Conservation (phyloP, 495 filamentous ascomycete genomes). For the Penicillium roqueforti region DNA sequence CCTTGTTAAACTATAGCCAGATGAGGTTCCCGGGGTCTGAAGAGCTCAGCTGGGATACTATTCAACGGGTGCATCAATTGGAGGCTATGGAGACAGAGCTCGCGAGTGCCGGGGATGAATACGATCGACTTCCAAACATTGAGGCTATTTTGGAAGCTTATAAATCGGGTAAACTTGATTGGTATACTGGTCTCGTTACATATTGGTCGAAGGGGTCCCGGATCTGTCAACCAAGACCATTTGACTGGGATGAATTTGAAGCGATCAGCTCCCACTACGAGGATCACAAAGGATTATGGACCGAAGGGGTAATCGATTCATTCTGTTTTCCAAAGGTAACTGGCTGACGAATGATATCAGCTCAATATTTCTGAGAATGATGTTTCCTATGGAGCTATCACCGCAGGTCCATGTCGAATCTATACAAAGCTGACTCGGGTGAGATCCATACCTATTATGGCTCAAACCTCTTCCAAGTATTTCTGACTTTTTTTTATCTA, state of each 20-base stretch:
- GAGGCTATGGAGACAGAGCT: background rate
- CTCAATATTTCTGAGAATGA: background rate
- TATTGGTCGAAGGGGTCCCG: conserved; percentile 8
- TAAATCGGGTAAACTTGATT: background rate
- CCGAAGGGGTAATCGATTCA: background rate
- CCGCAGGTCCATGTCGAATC: background rate
- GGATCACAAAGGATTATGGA: conserved; percentile 1
- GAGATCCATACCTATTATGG: background rate
- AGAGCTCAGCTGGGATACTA: background rate
- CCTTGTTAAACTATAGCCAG: background rate
- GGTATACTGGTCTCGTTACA: background rate
- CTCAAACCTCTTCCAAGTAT: background rate
- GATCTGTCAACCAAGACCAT: background rate
- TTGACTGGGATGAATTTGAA: conserved; percentile 11
- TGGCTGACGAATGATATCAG: background rate
- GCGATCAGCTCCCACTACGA: background rate
- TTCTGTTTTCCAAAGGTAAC: background rate
- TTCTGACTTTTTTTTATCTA: background rate
- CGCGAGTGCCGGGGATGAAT: background rate
- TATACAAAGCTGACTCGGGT: background rate
- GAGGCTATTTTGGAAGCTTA: conserved; percentile 3
- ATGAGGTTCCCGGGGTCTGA: background rate
- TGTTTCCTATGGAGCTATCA: background rate
- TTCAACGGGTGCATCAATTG: background rate
- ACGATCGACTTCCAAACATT: conserved; percentile 2